These are phyloP conservation scores for Inga leiocalycina DNA, from an alignment of 306 rosid genomes.

Conservation along the genomic window DNA sequence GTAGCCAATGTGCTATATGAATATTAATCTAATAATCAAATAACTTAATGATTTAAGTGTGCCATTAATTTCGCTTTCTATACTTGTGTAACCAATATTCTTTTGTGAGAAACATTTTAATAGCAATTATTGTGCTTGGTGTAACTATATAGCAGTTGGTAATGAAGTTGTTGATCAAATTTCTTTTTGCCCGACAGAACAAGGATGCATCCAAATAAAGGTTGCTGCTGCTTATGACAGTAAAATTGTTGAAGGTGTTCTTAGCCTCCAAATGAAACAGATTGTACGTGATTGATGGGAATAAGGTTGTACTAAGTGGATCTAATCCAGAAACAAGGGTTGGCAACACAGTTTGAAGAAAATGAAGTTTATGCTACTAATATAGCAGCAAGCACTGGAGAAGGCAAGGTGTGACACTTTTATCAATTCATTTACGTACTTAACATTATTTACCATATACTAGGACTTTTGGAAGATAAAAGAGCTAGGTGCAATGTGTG, in stretches of 20 bases:
- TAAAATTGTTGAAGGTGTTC: too few species aligned
- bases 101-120: neutral
- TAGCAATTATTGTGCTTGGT: neutral
- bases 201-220: too few species aligned
- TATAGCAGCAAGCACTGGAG: constrained; percentile 76
- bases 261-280: constrained; percentile 56
- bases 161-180: neutral
- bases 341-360: constrained; percentile 80
- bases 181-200: too few species aligned
- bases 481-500: constrained; percentile 66
- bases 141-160: neutral
- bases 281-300: constrained; percentile 70
- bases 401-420: constrained; percentile 57
- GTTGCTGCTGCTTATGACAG: too few species aligned
- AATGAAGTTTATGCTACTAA: constrained; percentile 71
- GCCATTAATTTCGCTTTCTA: neutral
- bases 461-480: constrained; percentile 77
- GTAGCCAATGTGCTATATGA: too few species aligned
- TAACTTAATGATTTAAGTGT: neutral
- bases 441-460: neutral
- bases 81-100: neutral
- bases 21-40: neutral
- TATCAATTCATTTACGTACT: neutral
- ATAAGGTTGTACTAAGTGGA: constrained; percentile 69
- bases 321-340: constrained; percentile 69